Conservation (phyloP, 2,329 filamentous ascomycete genomes). For the Cyphellophora europaea region DNA sequence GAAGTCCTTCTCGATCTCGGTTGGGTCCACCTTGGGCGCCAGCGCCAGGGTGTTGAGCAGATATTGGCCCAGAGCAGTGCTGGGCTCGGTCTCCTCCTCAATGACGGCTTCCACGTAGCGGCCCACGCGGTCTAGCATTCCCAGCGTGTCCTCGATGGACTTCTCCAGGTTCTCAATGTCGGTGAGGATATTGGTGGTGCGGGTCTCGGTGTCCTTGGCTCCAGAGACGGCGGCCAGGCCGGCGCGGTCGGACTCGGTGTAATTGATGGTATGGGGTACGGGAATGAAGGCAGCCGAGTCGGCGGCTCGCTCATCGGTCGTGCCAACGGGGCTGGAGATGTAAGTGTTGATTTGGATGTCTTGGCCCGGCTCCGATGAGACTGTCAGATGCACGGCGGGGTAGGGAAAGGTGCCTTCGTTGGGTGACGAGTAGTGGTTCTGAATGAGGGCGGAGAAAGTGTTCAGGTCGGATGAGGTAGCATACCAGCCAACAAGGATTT, state of each 20-base stretch:
- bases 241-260: constrained; percentile 68
- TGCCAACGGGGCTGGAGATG: constrained; percentile 89
- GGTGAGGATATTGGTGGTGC: constrained; percentile 64
- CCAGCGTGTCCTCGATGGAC: constrained; percentile 76
- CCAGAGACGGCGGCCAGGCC: constrained; percentile 75
- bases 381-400: constrained; percentile 94
- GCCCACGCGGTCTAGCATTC: constrained; percentile 81
- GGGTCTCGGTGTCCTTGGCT: constrained; percentile 69
- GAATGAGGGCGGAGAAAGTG: constrained; percentile 95
- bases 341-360: constrained; percentile 88
- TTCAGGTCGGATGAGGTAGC: constrained; percentile 94
- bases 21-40: constrained; percentile 85
- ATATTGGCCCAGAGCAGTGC: constrained; percentile 86
- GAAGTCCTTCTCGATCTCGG: constrained; percentile 93
- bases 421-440: constrained; percentile 97
- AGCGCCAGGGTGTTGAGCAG: constrained; percentile 87
- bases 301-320: constrained; percentile 86
- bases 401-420: constrained; percentile 96
- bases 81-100: constrained; percentile 87
- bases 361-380: constrained; percentile 79
- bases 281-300: constrained; percentile 97
- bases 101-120: constrained; percentile 89
- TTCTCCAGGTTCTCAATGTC: constrained; percentile 85
- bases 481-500: constrained; percentile 96
- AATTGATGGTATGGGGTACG: constrained; percentile 88